These are phyloP conservation scores for Cyberlindnera xishuangbannaensis DNA, from an alignment of 805 yeast species.

Conservation along the genomic window DNA sequence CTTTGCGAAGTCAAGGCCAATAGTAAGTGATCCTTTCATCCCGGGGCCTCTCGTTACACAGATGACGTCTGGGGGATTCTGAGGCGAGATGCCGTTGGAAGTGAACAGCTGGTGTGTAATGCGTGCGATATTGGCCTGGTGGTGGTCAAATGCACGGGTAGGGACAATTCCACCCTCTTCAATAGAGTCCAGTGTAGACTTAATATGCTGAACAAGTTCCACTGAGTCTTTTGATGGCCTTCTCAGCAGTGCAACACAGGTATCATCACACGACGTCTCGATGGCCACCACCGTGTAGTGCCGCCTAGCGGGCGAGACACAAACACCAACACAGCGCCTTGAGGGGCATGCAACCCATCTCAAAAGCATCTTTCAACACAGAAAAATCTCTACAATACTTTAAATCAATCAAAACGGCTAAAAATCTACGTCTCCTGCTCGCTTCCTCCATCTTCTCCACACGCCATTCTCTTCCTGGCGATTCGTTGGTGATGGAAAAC, in stretches of 20 bases:
- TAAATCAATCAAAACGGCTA: no score
- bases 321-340: no score
- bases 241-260: slow-evolving; percentile 78
- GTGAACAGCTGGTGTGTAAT: slow-evolving; percentile 42
- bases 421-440: no score
- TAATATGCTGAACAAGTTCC: slow-evolving; percentile 49
- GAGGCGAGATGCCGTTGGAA: slow-evolving; percentile 10
- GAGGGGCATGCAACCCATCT: no score
- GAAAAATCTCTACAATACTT: no score
- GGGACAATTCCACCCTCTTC: slow-evolving; percentile 84
- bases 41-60: slow-evolving; percentile 97
- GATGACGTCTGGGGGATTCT: slow-evolving; percentile 55
- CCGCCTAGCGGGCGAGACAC: no score
- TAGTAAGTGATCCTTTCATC: slow-evolving; percentile 81
- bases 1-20: slow-evolving; percentile 79
- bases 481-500: not conserved
- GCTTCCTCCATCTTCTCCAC: no score
- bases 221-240: slow-evolving; percentile 30
- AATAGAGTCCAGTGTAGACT: slow-evolving; percentile 60
- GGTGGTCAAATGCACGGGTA: slow-evolving; percentile 75
- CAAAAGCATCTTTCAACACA: no score
- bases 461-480: no score
- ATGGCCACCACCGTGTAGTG: slow-evolving; percentile 70
- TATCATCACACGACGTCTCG: slow-evolving; percentile 93
- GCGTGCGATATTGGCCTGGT: slow-evolving; percentile 51